Conservation (phyloP, 2,329 filamentous ascomycete species). For the Penicillium polonicum region DNA sequence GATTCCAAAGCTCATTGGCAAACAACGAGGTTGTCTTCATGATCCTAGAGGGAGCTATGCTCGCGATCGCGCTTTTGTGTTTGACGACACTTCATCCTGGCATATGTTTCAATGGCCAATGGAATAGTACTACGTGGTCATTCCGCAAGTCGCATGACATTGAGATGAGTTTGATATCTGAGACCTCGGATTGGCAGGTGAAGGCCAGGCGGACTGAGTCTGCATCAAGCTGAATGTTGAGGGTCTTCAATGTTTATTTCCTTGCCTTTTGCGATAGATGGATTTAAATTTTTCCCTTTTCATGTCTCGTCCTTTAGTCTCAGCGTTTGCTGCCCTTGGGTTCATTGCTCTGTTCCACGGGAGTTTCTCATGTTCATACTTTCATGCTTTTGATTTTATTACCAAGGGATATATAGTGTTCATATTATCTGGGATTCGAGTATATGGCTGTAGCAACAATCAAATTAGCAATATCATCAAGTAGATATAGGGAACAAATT, state of each 20-base stretch:
- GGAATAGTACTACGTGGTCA: neutral
- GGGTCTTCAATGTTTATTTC: neutral
- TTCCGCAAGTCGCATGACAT: neutral
- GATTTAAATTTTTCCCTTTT: neutral
- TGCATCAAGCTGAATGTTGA: neutral
- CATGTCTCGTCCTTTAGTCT: neutral
- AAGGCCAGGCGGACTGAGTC: neutral
- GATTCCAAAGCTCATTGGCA: slow-evolving; percentile 48
- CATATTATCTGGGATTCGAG: neutral
- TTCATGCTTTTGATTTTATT: neutral
- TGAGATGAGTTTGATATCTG: neutral
- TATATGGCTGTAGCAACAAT: neutral
- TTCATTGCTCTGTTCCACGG: neutral
- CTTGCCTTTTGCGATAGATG: neutral
- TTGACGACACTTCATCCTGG: neutral
- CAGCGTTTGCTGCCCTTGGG: neutral
- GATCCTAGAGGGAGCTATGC: slow-evolving; percentile 53
- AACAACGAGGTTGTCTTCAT: slow-evolving; percentile 52
- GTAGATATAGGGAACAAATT: neutral
- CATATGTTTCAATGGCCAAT: neutral
- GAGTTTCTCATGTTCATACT: neutral
- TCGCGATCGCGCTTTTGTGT: slow-evolving; percentile 25
- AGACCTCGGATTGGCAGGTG: neutral
- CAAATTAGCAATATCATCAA: neutral
- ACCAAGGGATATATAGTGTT: neutral